Conservation (phyloP, 2,329 filamentous ascomycete species). For the Chaetomiaceae sp. region DNA sequence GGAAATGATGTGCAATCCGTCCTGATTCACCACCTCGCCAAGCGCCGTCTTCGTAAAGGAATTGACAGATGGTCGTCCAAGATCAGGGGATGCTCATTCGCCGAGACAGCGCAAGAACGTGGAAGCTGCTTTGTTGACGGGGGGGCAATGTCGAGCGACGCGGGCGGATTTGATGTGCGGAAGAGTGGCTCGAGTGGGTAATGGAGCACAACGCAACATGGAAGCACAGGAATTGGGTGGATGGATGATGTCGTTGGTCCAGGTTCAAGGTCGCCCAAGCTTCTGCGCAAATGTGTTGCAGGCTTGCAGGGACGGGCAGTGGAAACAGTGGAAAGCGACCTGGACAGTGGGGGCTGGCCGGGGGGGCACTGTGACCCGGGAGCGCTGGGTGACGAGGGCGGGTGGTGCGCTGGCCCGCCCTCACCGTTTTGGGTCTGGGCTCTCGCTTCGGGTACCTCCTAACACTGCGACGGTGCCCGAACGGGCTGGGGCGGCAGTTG, state of each 20-base stretch:
- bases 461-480: conserved; percentile 2
- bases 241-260: conserved; percentile 28
- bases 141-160: conserved; percentile 1
- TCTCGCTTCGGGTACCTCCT: conserved; percentile 6
- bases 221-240: conserved; percentile 11
- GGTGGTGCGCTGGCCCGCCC: conserved; percentile 14
- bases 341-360: too few species aligned
- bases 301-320: too few species aligned
- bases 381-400: neutral
- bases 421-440: conserved; percentile 19
- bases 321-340: too few species aligned
- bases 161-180: neutral
- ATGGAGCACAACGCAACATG: conserved; percentile 3
- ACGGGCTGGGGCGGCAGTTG: conserved; percentile 4
- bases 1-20: neutral
- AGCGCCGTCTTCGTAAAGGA: neutral
- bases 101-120: neutral
- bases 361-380: too few species aligned
- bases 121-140: conserved; percentile 13
- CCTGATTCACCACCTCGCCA: neutral
- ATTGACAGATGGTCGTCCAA: conserved; percentile 1
- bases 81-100: conserved; percentile 12
- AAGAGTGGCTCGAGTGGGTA: conserved; percentile 3
- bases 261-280: conserved; percentile 14
- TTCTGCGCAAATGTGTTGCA: conserved; percentile 15